Evolutionary conservation across 139 green algal genomes (phyloP).

Genomic region (Micractinium conductrix): DNA sequence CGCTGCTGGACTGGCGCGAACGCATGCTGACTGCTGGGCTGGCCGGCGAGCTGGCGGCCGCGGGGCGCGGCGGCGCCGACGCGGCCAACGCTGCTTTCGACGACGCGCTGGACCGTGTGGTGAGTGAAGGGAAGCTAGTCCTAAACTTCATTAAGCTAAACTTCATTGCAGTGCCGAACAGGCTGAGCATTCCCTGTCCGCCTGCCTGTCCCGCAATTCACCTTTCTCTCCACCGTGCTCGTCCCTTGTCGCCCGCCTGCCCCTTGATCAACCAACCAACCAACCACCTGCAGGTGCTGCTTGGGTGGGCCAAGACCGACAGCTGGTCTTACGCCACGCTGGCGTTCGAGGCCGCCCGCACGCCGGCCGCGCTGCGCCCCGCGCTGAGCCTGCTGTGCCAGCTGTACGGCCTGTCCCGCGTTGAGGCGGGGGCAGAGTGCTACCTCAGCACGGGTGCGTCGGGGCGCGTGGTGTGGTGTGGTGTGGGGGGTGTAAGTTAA

Average conservation of each 20-base stretch:
- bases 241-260: not conserved
- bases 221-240: not conserved
- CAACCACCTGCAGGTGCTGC: conserved; percentile 25
- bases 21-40: conserved; percentile 50
- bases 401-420: conserved; percentile 68
- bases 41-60: conserved; percentile 50
- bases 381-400: conserved; percentile 49
- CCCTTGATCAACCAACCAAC: too few species aligned
- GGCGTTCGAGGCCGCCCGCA: conserved; percentile 33
- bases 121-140: conserved; percentile 43
- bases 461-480: too few species aligned
- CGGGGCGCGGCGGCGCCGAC: conserved; percentile 34
- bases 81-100: conserved; percentile 65
- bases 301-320: conserved; percentile 86
- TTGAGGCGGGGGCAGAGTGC: conserved; percentile 58
- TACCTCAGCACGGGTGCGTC: conserved; percentile 57
- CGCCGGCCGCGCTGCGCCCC: conserved; percentile 14
- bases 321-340: conserved; percentile 63
- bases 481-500: too few species aligned
- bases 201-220: too few species aligned
- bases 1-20: conserved; percentile 61
- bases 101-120: conserved; percentile 69
- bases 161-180: too few species aligned
- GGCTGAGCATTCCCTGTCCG: too few species aligned
- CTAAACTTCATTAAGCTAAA: too few species aligned